phyloP scores from a whole-genome alignment of 768 basidiomycete genomes.

The Agaricus sinodeliciosus region DNA sequence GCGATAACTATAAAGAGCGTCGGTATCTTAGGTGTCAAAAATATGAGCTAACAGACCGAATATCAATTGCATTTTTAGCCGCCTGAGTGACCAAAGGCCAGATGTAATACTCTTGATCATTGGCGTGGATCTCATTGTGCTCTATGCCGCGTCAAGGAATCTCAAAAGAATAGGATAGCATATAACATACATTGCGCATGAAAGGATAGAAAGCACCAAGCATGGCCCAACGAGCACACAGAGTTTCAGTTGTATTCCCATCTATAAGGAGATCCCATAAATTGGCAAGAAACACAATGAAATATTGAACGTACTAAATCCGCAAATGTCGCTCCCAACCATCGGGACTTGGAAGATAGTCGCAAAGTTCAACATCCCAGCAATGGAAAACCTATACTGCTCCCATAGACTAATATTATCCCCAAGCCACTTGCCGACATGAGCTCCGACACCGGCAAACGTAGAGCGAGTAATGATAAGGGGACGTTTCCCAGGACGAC shows the following conservation, averaged over 20 bases:
- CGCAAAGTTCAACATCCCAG: slow-evolving; percentile 63
- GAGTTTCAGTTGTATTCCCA: slow-evolving; percentile 55
- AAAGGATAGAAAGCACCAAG: slow-evolving; percentile 76
- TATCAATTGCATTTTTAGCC: slow-evolving; percentile 53
- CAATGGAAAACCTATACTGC: slow-evolving; percentile 53
- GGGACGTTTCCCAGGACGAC: slow-evolving; percentile 53
- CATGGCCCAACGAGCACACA: slow-evolving; percentile 74
- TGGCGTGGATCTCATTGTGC: slow-evolving; percentile 49
- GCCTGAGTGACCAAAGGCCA: slow-evolving; percentile 54
- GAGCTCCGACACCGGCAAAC: slow-evolving; percentile 58
- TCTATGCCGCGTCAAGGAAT: slow-evolving; percentile 13
- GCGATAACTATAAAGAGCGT: slow-evolving; percentile 41
- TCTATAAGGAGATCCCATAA: slow-evolving; percentile 20
- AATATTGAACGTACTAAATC: slow-evolving; percentile 38
- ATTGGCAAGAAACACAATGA: neutral
- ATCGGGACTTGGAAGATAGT: slow-evolving; percentile 63
- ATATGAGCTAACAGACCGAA: slow-evolving; percentile 37
- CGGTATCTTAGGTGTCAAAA: neutral
- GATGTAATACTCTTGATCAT: slow-evolving; percentile 62
- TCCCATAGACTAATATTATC: slow-evolving; percentile 57
- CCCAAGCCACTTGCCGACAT: slow-evolving; percentile 73
- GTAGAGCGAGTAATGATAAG: slow-evolving; percentile 71
- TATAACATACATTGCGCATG: slow-evolving; percentile 58
- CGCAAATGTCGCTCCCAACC: slow-evolving; percentile 74
- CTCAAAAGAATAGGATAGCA: neutral